Base-by-base conservation (phyloP, 2,329 filamentous ascomycete genomes). In the Aureobasidium sp. region DNA sequence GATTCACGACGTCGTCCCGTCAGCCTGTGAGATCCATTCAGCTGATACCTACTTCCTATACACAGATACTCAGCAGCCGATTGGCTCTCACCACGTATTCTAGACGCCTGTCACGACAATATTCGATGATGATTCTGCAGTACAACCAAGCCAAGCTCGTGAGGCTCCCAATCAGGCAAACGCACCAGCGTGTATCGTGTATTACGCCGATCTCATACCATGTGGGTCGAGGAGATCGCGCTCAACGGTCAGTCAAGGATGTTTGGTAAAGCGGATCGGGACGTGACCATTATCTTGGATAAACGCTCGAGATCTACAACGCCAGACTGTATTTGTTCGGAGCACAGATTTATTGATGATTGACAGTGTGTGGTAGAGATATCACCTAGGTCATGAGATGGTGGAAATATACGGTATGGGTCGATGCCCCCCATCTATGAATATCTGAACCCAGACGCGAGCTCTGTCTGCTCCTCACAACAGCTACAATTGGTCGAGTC, bases 241-340 rank as follows among this genome's bases (percentile, higher is more conserved):
- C 52, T 55, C 37, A 15, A 13, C 54, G 30, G 54, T 37, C 29
- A 32, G 29, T 45, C 54, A 5, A 10, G 36, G 30, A 45, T 58
- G 54, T 58, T 58, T 58, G 54, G 54, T 58, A 58, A 58, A 47
- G 54, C 54, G 54, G 54, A 45, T 58, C 54, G 54, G 54, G 42
- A 58, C 54, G 54, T 15, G 27, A 37, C 54, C 54, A 29, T 47
- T 25, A 37, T 37, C 41, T 21, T 37, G 54, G 15, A 25, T 1
- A 44, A 42, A 25, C 10, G 30, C 15, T 47, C 11, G 41, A 25
- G 54, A 58, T 58, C 54, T 58, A 6, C 54, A 45, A 47, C 25
- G 2, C 30, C 13, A 13, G 2, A 8, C 54, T 47, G 41, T 2
- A 58, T 58, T 36, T 34, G 54, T 47, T 45, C 42, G 16, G 39